A percentile compares a stretch with the other conserved stretches of the same genome.
Evolutionary conservation across 192 early-diverging fungal genomes (phyloP).

Genomic region (Coemansia umbellata): DNA sequence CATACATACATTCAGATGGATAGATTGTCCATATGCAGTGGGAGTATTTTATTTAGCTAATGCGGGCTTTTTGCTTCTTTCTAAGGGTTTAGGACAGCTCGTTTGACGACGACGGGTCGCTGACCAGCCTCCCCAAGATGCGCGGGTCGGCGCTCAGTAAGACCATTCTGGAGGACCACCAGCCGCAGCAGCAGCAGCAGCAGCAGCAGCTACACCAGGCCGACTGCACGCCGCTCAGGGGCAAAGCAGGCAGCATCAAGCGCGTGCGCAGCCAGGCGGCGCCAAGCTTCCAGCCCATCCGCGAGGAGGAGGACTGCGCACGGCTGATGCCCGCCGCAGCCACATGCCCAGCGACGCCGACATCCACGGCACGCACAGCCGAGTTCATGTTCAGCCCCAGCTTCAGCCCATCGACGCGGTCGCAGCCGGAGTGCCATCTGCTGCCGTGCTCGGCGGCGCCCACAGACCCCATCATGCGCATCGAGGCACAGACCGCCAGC

Average conservation of each 20-base stretch:
- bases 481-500: constrained; percentile 56
- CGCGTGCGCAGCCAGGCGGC: constrained; percentile 29
- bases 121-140: constrained; percentile 31
- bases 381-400: constrained; percentile 1
- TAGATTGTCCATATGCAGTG: too few relatives aligned
- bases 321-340: background rate
- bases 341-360: background rate
- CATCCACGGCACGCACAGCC: background rate
- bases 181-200: background rate
- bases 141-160: constrained; percentile 7
- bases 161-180: constrained; percentile 14
- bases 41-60: too few relatives aligned
- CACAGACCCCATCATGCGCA: constrained; percentile 61
- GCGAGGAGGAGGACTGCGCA: background rate
- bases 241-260: constrained; percentile 18
- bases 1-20: too few relatives aligned
- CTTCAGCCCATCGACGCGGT: constrained; percentile 29
- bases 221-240: constrained; percentile 21
- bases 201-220: too few relatives aligned
- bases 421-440: constrained; percentile 51
- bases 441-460: constrained; percentile 53
- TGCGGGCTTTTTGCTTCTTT: background rate
- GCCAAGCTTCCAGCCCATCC: constrained; percentile 8
- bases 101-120: constrained; percentile 37
- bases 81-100: constrained; percentile 32